Percentiles rank a stretch among this genome's conserved stretches.
These are phyloP conservation scores for Gossypium thurberi DNA, from an alignment of 345 rosid genomes.

Conservation along the genomic window DNA sequence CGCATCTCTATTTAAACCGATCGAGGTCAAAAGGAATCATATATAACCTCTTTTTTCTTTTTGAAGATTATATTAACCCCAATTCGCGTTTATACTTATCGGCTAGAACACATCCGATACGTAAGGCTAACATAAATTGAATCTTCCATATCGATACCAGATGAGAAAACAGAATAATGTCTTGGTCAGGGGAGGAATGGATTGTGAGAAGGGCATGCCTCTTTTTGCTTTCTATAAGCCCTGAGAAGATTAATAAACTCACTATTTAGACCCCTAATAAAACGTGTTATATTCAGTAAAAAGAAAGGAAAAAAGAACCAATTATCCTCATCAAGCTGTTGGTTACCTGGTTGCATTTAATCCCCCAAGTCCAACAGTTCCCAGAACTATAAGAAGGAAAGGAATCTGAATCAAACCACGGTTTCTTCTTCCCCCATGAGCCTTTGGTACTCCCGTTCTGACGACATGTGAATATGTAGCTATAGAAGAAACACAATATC, in stretches of 20 bases:
- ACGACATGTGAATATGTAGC: constrained; percentile 52
- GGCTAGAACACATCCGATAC: background rate
- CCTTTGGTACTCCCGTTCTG: constrained; percentile 58
- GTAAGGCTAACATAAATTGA: background rate
- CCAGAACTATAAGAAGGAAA: constrained; percentile 55
- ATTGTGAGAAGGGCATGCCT: constrained; percentile 50
- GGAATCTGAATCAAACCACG: constrained; percentile 53
- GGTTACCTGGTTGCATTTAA: constrained; percentile 58
- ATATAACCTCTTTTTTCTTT: too few relatives aligned
- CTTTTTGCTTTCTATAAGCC: constrained; percentile 74
- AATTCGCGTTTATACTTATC: background rate
- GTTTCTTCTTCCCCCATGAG: constrained; percentile 48
- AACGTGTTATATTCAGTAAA: background rate
- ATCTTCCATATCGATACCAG: background rate
- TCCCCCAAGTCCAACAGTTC: constrained; percentile 76
- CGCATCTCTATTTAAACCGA: background rate
- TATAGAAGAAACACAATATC: constrained; percentile 19
- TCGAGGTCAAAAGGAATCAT: background rate
- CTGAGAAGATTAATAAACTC: constrained; percentile 30
- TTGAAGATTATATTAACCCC: background rate
- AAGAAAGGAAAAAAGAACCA: background rate
- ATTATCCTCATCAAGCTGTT: background rate
- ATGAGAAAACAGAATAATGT: background rate
- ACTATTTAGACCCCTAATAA: background rate
- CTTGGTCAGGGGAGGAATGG: constrained; percentile 73